Conservation (phyloP, 2,329 filamentous ascomycete genomes). For the Rhynchosporium graminicola region DNA sequence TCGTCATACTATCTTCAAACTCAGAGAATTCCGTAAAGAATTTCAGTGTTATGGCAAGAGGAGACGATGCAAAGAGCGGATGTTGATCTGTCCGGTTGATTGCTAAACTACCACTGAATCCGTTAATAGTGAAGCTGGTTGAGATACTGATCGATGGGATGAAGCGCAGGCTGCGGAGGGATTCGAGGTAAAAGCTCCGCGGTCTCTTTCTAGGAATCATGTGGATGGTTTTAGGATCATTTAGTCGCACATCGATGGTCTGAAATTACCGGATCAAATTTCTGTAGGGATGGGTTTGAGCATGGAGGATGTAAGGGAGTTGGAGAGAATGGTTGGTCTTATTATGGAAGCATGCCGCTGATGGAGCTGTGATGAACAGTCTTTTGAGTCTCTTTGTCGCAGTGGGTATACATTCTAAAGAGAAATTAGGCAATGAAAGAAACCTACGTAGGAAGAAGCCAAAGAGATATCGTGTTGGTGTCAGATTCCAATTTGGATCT, state of each 20-base stretch:
- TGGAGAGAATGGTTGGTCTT: neutral
- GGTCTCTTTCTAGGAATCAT: neutral
- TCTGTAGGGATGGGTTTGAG: neutral
- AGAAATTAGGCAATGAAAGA: no score
- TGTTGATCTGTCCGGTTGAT: neutral
- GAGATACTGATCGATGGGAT: neutral
- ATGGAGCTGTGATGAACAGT: neutral
- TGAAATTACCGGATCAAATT: neutral
- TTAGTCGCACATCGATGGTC: neutral
- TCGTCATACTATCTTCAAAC: neutral
- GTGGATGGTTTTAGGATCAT: neutral
- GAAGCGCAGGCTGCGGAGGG: neutral
- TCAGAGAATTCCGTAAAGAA: neutral
- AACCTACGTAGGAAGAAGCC: neutral
- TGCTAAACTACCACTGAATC: neutral
- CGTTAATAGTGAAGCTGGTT: neutral
- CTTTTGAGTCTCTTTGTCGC: neutral
- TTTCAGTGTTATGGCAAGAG: neutral
- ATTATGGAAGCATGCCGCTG: conserved; percentile 1
- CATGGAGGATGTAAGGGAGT: neutral
- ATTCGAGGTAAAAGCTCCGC: neutral
- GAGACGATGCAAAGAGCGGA: neutral
- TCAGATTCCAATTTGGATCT: neutral
- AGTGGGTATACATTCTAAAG: neutral
- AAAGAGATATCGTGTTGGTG: neutral